Evolutionary conservation across 345 rosid genomes (phyloP), one percentile per base, ranked within the genome.

Genomic region (Bruguiera parviflora): DNA sequence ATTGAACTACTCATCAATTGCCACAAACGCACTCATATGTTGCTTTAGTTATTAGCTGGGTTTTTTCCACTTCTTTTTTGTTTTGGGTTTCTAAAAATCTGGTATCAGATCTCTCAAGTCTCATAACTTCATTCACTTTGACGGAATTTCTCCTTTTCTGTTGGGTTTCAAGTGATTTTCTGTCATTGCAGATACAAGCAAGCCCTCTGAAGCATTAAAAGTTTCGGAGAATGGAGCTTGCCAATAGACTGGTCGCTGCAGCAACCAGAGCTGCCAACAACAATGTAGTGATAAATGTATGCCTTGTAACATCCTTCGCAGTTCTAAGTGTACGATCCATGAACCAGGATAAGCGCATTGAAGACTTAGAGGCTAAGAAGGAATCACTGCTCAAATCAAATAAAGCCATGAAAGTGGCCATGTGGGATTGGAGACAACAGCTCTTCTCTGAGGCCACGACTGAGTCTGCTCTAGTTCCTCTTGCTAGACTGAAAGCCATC

Each of bases 341-440:
- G 75, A 75, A 70, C 65, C 96, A 89, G 77, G 87, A 89, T 24
- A 87, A 80, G 64, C 64, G 85, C 71, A 85, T 92, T 0, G 88
- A 81, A 73, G 84, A 84, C 51, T 70, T 94, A 55, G 82, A 81
- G 43, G 78, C 84, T 5, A 80, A 88, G 78, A 89, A 84, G 69
- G 86, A 82, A 3, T 83, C 89, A 1, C 80, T 91, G 3, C 35
- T 63, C 29, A 79, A 84, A 31, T 71, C 88, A 43, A 91, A 94
- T 72, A 89, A 87, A 67, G 80, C 67, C 64, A 67, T 85, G 81
- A 91, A 83, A 76, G 84, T 79, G 69, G 33, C 80, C 37, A 70
- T 89, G 79, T 94, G 96, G 98, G 89, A 88, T 21, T 88, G 92
- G 97, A 94, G 89, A 73, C 97, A 94, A 7, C 89, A 87, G 68